Evolutionary conservation across 2,329 filamentous ascomycete species (phyloP), one percentile per base, ranked within the genome.

Genomic region (Diatrype stigma): DNA sequence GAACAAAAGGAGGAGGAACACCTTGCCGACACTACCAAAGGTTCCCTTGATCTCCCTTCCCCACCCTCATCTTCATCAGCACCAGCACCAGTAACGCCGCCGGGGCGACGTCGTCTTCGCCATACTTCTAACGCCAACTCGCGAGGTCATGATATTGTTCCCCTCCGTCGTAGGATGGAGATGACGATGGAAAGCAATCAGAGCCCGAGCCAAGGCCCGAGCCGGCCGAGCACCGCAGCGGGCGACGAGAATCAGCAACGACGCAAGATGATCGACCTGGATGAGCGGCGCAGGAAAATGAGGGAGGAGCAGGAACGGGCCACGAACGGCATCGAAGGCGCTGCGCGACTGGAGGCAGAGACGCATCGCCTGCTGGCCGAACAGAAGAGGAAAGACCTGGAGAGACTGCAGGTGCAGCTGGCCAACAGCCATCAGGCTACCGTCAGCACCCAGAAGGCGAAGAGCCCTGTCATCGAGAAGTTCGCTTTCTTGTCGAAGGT

Each of bases 371-470:
- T 75, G 42, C 64, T 77, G 42, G 72, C 73, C 22, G 75, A 79
- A 56, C 75, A 78, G 61, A 76, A 75, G 64, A 74, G 71, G 58
- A 72, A 73, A 48, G 74, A 79, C 55, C 67, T 76, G 21, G 70
- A 71, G 46, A 71, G 74, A 49, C 68, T 77, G 21, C 70, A 74
- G 54, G 65, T 70, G 35, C 69, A 76, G 56, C 66, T 77, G 35
- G 67, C 67, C 32, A 70, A 56, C 63, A 71, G 51, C 60, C 64
- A 58, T 48, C 68, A 54, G 51, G 49, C 40, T 34, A 52, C 47
- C 34, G 46, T 47, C 50, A 60, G 56, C 42, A 50, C 50, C 19
- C 58, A 59, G 14, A 73, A 69, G 54, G 51, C 63, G 6, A 70
- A 61, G 54, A 71, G 70, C 42, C 72, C 73, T 17, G 67, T 79